These are phyloP conservation scores for Russula vinacea DNA, from an alignment of 768 basidiomycete genomes.

Conservation along the genomic window DNA sequence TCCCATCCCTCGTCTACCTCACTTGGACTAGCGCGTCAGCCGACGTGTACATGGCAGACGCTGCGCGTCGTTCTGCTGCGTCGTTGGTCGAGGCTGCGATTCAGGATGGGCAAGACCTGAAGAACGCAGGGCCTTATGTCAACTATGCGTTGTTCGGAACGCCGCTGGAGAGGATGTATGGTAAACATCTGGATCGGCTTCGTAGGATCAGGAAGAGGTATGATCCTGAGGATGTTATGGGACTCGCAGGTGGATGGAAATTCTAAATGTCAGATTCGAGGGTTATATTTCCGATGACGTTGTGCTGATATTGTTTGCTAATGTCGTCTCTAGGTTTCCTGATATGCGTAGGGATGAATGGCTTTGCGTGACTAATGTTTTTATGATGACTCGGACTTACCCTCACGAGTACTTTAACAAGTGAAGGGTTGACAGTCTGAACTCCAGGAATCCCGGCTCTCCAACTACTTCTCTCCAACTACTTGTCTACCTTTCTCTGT, in stretches of 20 bases:
- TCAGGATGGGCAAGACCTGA: slow-evolving; percentile 40
- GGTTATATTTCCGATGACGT: background rate
- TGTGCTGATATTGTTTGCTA: background rate
- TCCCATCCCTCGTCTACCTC: slow-evolving; percentile 33
- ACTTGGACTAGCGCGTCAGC: slow-evolving; percentile 42
- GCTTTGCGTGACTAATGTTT: too few species aligned
- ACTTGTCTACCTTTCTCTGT: too few species aligned
- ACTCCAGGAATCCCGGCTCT: too few species aligned
- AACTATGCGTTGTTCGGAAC: slow-evolving; percentile 61
- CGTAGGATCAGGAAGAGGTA: slow-evolving; percentile 42
- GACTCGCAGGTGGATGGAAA: slow-evolving; percentile 64
- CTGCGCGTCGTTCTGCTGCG: background rate
- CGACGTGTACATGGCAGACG: slow-evolving; percentile 35
- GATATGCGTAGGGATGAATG: too few species aligned
- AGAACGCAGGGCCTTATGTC: slow-evolving; percentile 47
- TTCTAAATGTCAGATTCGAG: slow-evolving; percentile 1
- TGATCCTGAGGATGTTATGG: slow-evolving; percentile 63
- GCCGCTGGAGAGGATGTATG: slow-evolving; percentile 50
- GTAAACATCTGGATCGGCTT: slow-evolving; percentile 45
- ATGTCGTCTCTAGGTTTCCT: too few species aligned
- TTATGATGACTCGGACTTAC: too few species aligned
- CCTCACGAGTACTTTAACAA: too few species aligned
- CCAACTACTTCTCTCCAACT: too few species aligned
- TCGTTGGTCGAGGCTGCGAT: slow-evolving; percentile 45
- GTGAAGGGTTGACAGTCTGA: too few species aligned